Evolutionary conservation across 805 yeast species (phyloP).

Genomic region (Kodamaea laetipori): DNA sequence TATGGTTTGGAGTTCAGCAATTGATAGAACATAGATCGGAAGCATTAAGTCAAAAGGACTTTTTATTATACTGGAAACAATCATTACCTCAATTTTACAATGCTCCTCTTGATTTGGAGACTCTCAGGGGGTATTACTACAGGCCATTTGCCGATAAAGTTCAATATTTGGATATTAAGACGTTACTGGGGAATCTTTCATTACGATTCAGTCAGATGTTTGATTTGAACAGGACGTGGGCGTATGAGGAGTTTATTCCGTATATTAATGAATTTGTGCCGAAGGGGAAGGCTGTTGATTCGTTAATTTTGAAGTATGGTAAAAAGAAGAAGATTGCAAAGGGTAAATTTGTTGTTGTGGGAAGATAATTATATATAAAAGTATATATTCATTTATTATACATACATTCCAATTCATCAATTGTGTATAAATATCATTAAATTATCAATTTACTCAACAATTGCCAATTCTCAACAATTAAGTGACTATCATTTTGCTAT

Average conservation of each 20-base stretch:
- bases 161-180: slow-evolving; percentile 51
- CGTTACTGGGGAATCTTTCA: slow-evolving; percentile 41
- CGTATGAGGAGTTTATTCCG: slow-evolving; percentile 42
- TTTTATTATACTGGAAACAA: slow-evolving; percentile 64
- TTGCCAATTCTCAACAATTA: too few species aligned
- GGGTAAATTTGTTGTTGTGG: slow-evolving; percentile 28
- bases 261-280: slow-evolving; percentile 35
- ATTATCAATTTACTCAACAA: not conserved
- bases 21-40: slow-evolving; percentile 29
- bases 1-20: slow-evolving; percentile 65
- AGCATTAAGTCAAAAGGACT: slow-evolving; percentile 48
- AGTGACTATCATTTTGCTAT: too few species aligned
- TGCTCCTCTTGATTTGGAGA: slow-evolving; percentile 55
- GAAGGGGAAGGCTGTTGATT: slow-evolving; percentile 38
- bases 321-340: slow-evolving; percentile 37
- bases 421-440: too few species aligned
- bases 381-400: too few species aligned
- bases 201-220: slow-evolving; percentile 25
- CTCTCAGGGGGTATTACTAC: slow-evolving; percentile 58
- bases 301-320: slow-evolving; percentile 40
- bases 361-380: too few species aligned
- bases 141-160: slow-evolving; percentile 49
- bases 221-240: slow-evolving; percentile 36
- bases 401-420: not conserved
- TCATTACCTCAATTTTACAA: slow-evolving; percentile 64